Conservation (phyloP, 306 rosid genomes). For the Ammopiptanthus mongolicus region DNA sequence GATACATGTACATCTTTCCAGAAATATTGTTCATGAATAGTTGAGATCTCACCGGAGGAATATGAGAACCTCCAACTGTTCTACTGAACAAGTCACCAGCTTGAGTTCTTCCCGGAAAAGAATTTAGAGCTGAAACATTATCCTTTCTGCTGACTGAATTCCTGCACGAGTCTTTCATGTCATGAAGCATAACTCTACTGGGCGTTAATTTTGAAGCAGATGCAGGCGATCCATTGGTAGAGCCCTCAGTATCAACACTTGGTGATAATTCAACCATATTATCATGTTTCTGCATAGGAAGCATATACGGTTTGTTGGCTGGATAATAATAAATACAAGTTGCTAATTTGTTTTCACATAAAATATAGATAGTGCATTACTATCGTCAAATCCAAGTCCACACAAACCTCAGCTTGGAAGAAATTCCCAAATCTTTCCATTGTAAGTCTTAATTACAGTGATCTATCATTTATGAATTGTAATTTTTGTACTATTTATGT, state of each 20-base stretch:
- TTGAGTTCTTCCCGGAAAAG: conserved; percentile 65
- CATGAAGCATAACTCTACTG: conserved; percentile 40
- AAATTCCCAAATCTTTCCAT: not conserved
- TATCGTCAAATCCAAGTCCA: not conserved
- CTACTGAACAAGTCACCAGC: conserved; percentile 81
- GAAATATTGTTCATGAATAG: not conserved
- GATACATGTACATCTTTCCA: not conserved
- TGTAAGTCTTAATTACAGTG: not conserved
- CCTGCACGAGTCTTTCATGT: conserved; percentile 56
- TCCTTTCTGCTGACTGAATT: conserved; percentile 58
- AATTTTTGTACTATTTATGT: not conserved
- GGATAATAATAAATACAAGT: not conserved
- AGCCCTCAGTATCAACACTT: conserved; percentile 53
- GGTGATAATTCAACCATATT: conserved; percentile 44
- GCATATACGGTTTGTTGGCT: conserved; percentile 4
- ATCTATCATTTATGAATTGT: not conserved
- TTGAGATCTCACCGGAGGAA: conserved; percentile 59
- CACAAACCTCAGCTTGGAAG: not conserved
- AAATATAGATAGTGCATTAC: not conserved
- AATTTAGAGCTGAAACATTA: conserved; percentile 48
- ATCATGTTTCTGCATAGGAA: conserved; percentile 64
- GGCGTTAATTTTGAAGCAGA: conserved; percentile 48
- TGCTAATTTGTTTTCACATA: conserved; percentile 8
- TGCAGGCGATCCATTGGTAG: conserved; percentile 61
- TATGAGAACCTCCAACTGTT: conserved; percentile 42